Evolutionary conservation across 208 protist genomes (phyloP), one percentile per base, ranked within the genome.

Genomic region (Acanthamoeba lenticulata): DNA sequence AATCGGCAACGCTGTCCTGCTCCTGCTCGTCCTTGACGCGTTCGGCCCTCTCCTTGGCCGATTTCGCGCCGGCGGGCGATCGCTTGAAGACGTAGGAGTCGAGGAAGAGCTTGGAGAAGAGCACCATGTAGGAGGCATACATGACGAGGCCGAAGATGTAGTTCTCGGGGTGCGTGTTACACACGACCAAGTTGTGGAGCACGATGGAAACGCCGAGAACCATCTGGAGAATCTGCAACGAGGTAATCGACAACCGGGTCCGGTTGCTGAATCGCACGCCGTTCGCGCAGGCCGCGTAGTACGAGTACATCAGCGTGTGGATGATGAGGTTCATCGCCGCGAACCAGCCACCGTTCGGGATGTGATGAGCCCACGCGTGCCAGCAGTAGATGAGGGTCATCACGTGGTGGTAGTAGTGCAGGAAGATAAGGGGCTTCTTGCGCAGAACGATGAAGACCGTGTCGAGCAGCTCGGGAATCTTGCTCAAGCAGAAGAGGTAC

Each of bases 221-320:
- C 98, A 99, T 99, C 96, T 99, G 98, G 9, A 97, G 47, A n/a
- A 97, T 95, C 86, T 97, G 96, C 34, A 93, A n/a, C 15, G 45
- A 47, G 21, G 93, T 91, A 34, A 93, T 77, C 36, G 47, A 90
- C 24, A 40, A 34, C 19, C 79, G 79, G 15, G 79, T 62, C 27
- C 9, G 42, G 11, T 49, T 21, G 17, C 81, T 42, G 19, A 85
- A 38, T 34, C 67, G 95, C 15, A 45, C 69, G 29, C 97, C 97
- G 81, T 95, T 97, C 13, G 96, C 95, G 93, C 96, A 97, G 42
- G 98, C 52, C 72, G 98, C 97, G 95, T 98, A 99, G 96, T 99
- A 99, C 15, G 97, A 95, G 95, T 99, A 99, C 98, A 99, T 99
- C 95, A 99, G 95, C 17, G 97, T 96, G 97, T 99, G 98, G 57